Conservation (phyloP, 306 rosid species). For the Ormosia emarginata region DNA sequence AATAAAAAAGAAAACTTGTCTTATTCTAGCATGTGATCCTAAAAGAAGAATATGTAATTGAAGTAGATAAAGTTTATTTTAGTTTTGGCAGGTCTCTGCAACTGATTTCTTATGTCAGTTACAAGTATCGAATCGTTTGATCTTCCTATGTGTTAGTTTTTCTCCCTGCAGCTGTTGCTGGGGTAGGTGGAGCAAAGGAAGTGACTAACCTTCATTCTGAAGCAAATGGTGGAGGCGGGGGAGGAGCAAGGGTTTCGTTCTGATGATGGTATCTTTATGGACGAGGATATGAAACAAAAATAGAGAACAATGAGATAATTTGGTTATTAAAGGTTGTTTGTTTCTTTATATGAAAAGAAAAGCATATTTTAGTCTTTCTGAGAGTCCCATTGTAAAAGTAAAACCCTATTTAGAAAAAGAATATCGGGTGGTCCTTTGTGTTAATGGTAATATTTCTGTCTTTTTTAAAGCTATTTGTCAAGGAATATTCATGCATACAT, state of each 20-base stretch:
- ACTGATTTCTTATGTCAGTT: background rate
- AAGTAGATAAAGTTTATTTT: background rate
- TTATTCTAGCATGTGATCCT: background rate
- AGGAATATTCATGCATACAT: conserved; percentile 43
- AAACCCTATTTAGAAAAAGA: background rate
- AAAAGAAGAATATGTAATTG: background rate
- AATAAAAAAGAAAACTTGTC: background rate
- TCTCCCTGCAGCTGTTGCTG: background rate
- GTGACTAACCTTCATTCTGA: background rate
- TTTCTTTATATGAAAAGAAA: background rate
- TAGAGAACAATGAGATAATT: background rate
- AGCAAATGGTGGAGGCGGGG: background rate
- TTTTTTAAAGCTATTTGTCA: conserved; percentile 1
- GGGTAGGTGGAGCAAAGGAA: background rate
- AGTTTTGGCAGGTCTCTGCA: background rate
- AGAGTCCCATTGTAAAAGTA: conserved; percentile 2
- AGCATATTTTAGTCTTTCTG: background rate
- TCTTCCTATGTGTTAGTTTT: background rate
- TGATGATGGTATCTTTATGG: background rate
- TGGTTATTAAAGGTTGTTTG: background rate
- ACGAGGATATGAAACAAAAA: background rate
- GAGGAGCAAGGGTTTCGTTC: background rate
- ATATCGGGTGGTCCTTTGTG: background rate
- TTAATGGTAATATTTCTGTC: background rate
- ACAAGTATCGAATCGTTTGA: background rate